Conservation (phyloP, 306 rosid genomes). For the Rosa rugosa region DNA sequence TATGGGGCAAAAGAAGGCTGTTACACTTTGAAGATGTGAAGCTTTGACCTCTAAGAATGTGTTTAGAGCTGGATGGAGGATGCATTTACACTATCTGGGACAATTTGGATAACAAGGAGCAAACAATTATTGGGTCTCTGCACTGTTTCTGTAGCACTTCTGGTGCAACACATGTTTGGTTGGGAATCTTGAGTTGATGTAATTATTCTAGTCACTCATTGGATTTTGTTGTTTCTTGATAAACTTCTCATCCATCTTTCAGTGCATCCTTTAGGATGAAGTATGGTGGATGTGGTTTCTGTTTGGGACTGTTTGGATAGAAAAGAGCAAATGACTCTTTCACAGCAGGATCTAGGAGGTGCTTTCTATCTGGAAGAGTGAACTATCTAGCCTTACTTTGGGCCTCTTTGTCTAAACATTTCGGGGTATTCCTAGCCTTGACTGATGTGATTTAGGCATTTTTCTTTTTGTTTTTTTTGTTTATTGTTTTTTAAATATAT, state of each 20-base stretch:
- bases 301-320: neutral
- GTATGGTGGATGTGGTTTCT: neutral
- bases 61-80: neutral
- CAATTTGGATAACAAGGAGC: neutral
- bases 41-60: neutral
- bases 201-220: neutral
- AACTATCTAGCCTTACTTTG: neutral
- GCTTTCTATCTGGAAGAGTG: neutral
- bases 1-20: neutral
- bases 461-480: neutral
- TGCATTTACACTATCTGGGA: neutral
- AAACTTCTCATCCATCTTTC: neutral
- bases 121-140: neutral
- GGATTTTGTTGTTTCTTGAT: neutral
- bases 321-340: neutral
- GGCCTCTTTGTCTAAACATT: neutral
- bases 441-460: neutral
- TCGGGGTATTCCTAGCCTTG: neutral
- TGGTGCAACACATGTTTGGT: neutral
- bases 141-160: neutral
- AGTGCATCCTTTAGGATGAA: neutral
- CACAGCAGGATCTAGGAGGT: neutral
- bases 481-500: neutral
- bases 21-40: conserved; percentile 1
- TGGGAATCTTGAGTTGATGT: neutral